Evolutionary conservation across 2,329 filamentous ascomycete species (phyloP).

Genomic region (Colletotrichum horii): DNA sequence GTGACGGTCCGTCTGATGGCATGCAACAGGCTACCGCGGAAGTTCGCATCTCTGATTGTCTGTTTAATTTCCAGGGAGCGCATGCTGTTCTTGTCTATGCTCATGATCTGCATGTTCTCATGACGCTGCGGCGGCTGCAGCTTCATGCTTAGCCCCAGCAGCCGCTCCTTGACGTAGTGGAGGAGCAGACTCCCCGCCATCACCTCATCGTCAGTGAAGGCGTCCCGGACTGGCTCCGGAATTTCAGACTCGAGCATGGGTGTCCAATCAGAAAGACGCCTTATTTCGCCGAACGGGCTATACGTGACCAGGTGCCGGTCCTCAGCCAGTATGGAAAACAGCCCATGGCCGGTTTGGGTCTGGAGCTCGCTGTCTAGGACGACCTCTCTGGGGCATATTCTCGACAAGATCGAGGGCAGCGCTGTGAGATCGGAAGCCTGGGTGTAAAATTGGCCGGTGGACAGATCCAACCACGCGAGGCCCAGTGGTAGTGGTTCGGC

Average conservation of each 20-base stretch:
- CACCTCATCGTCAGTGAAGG: slow-evolving; percentile 74
- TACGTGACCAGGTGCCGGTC: slow-evolving; percentile 81
- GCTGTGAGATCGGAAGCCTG: slow-evolving; percentile 74
- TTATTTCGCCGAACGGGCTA: slow-evolving; percentile 53
- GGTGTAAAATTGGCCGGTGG: slow-evolving; percentile 92
- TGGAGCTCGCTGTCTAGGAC: slow-evolving; percentile 73
- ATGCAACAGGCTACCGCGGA: slow-evolving; percentile 86
- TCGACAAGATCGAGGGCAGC: slow-evolving; percentile 80
- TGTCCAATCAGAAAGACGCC: slow-evolving; percentile 69
- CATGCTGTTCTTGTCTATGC: slow-evolving; percentile 90
- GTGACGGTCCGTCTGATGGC: slow-evolving; percentile 90
- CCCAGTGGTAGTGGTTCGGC: slow-evolving; percentile 59
- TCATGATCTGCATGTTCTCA: slow-evolving; percentile 79
- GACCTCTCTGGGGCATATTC: slow-evolving; percentile 84
- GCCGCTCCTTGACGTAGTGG: slow-evolving; percentile 79
- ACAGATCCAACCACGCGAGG: slow-evolving; percentile 92
- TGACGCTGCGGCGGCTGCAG: slow-evolving; percentile 82
- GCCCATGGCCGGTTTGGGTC: slow-evolving; percentile 60
- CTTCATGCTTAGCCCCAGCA: slow-evolving; percentile 80
- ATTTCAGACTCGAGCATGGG: slow-evolving; percentile 79
- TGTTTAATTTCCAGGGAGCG: slow-evolving; percentile 86
- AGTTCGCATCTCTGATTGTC: slow-evolving; percentile 80
- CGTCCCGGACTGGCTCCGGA: slow-evolving; percentile 50
- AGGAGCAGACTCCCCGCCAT: slow-evolving; percentile 81
- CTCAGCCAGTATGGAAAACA: slow-evolving; percentile 74